Percentiles rank a stretch among this genome's conserved stretches.
Evolutionary conservation across 2,329 filamentous ascomycete genomes (phyloP).

Genomic region (Aspergillus versicolor): DNA sequence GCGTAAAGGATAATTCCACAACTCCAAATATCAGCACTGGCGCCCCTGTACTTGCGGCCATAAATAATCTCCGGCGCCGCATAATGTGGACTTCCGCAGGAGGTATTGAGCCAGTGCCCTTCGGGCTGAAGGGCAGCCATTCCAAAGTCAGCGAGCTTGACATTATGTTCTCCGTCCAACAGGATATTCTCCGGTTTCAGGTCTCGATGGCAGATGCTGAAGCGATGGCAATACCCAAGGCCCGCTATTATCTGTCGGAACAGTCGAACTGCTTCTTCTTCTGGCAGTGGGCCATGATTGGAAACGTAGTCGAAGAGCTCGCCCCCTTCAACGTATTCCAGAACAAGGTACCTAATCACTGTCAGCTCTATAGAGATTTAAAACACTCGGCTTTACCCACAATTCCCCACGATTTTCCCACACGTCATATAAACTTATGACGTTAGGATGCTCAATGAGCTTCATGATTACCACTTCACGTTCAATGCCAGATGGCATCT

Average conservation of each 20-base stretch:
- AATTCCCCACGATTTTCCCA: slow-evolving; percentile 97
- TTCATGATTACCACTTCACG: slow-evolving; percentile 97
- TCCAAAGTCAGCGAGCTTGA: slow-evolving; percentile 96
- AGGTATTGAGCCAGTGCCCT: slow-evolving; percentile 76
- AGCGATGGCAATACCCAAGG: slow-evolving; percentile 86
- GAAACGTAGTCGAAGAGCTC: slow-evolving; percentile 89
- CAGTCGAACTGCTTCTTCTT: slow-evolving; percentile 77
- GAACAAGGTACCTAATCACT: slow-evolving; percentile 77
- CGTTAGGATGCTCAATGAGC: slow-evolving; percentile 89
- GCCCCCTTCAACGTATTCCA: slow-evolving; percentile 83
- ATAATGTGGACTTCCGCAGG: slow-evolving; percentile 95
- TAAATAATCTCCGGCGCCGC: slow-evolving; percentile 89
- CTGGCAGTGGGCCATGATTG: slow-evolving; percentile 67
- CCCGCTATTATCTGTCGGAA: slow-evolving; percentile 94
- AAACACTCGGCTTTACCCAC: slow-evolving; percentile 54
- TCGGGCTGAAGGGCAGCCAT: slow-evolving; percentile 91
- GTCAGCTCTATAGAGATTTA: neutral
- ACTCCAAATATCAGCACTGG: slow-evolving; percentile 91
- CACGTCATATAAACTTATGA: slow-evolving; percentile 91
- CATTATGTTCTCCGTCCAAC: slow-evolving; percentile 69
- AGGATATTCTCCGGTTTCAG: slow-evolving; percentile 97
- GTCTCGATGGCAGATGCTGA: slow-evolving; percentile 94
- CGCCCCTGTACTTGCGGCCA: slow-evolving; percentile 74
- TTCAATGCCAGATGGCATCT: slow-evolving; percentile 85
- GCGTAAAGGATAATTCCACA: slow-evolving; percentile 87